Evolutionary conservation across 1,284 basidiomycete species (phyloP).

Genomic region (Dichomitus squalens): DNA sequence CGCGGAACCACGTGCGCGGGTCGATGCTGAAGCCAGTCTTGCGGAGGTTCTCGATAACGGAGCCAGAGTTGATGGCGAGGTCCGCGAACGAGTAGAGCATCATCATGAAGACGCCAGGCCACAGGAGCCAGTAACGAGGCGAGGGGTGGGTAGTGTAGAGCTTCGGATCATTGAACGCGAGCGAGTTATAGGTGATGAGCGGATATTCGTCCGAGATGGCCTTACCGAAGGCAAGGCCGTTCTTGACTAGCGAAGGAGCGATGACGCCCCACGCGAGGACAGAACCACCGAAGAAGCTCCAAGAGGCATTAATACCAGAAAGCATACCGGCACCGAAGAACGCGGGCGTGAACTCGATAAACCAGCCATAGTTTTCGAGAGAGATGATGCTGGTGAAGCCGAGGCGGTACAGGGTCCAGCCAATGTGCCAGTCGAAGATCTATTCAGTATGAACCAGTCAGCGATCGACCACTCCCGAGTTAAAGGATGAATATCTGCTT

Average conservation of each 20-base stretch:
- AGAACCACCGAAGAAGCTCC: slow-evolving; percentile 62
- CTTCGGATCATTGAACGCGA: slow-evolving; percentile 48
- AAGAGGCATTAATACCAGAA: slow-evolving; percentile 65
- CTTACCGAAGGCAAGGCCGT: slow-evolving; percentile 50
- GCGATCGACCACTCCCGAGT: not conserved
- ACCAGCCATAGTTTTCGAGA: slow-evolving; percentile 61
- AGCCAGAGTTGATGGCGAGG: slow-evolving; percentile 23
- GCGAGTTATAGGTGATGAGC: slow-evolving; percentile 42
- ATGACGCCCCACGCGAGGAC: slow-evolving; percentile 70
- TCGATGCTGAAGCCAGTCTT: slow-evolving; percentile 20
- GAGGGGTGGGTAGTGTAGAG: slow-evolving; percentile 48
- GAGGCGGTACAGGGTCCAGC: slow-evolving; percentile 63
- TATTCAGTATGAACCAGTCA: slow-evolving; percentile 26
- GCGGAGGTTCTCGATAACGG: slow-evolving; percentile 15
- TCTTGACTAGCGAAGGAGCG: slow-evolving; percentile 56
- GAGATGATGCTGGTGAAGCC: slow-evolving; percentile 64
- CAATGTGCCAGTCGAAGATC: slow-evolving; percentile 71
- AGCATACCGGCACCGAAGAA: slow-evolving; percentile 73
- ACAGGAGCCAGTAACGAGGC: slow-evolving; percentile 71
- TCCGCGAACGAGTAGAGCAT: slow-evolving; percentile 45
- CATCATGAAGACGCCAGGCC: slow-evolving; percentile 63
- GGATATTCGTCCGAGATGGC: slow-evolving; percentile 46
- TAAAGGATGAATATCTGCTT: slow-evolving; percentile 10
- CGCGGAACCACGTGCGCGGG: slow-evolving; percentile 24
- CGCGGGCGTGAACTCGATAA: slow-evolving; percentile 61